Evolutionary conservation across 306 rosid genomes (phyloP), one percentile per base, ranked within the genome.

Genomic region (Lupinus albus): DNA sequence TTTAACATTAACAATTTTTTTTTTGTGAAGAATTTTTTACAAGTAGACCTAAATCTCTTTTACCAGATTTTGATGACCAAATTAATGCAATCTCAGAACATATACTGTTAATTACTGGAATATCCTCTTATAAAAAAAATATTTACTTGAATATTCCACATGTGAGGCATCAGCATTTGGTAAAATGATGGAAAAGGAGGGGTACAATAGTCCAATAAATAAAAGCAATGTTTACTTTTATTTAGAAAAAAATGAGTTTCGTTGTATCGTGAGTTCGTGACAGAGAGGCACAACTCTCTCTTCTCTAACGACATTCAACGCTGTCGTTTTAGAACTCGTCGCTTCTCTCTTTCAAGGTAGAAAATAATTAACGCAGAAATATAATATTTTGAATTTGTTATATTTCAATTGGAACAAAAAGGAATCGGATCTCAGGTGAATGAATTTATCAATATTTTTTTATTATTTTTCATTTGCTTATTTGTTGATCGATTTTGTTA

Each of bases 371-470:
- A 50, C 70, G 66, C 60, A 41, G 39, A 28, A 25, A 1, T 25
- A 30, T 41, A 3, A 10, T 11, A 41, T 41, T 42, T 33, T 33
- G 6, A 33, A 25, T 25, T 25, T 33, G 6, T 33, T 33, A 33
- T 33, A 5, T 33, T 39, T 18, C 11, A 67, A 25, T 62, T 70
- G 70, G 70, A 55, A 30, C 59, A 3, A 6, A 17, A 4, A 48
- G 11, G 44, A 71, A 17, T 59, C 57, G 60, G 82, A 78, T 78
- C 82, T 72, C 67, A 72, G 82, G 78, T 78, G 35, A 25, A 25
- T 78, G 35, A 25, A 25, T 25, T 25, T 25, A 25, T 25, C 30
- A 25, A 25, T 25, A 25, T 25, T 25, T 25, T 25, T 20, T 20
- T 66, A 42, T 6, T 60, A n/a, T 14, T 69, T 72, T 17, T 9